phyloP scores from a whole-genome alignment of 2,329 filamentous ascomycete genomes.

The Albifimbria verrucaria region DNA sequence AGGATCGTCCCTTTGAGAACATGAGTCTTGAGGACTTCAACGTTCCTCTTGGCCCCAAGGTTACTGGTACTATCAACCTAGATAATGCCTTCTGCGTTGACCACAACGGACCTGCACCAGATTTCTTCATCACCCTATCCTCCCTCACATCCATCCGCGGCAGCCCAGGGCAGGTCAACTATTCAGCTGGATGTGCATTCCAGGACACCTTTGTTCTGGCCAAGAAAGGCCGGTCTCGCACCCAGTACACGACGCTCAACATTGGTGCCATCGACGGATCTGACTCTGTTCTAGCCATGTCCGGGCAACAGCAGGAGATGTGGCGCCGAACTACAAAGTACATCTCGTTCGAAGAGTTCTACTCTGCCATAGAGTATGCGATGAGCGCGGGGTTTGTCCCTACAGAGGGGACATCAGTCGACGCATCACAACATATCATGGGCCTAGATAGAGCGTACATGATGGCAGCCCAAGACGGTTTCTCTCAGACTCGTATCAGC shows the following conservation, averaged over 20 bases:
- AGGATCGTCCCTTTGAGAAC: not conserved
- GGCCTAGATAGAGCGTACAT: not conserved
- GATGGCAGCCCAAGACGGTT: not conserved
- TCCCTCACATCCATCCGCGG: not conserved
- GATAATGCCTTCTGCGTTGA: not conserved
- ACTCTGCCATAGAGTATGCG: not conserved
- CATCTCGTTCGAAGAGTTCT: not conserved
- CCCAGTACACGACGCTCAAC: not conserved
- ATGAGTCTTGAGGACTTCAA: not conserved
- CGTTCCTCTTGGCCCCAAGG: not conserved
- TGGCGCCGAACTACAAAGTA: not conserved
- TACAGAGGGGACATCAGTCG: too few relatives aligned
- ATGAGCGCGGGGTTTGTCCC: too few relatives aligned
- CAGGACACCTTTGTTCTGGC: not conserved
- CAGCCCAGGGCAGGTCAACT: not conserved
- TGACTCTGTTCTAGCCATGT: not conserved
- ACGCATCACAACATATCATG: too few relatives aligned
- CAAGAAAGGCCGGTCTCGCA: not conserved
- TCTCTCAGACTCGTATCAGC: too few relatives aligned
- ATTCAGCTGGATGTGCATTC: not conserved
- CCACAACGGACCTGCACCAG: too few relatives aligned
- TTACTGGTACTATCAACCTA: not conserved
- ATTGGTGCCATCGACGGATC: not conserved
- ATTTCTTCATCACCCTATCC: conserved; percentile 1
- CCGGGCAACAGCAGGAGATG: not conserved